Evolutionary conservation across 345 rosid genomes (phyloP), one percentile per base, ranked within the genome.

Genomic region (Nasturtium officinale): DNA sequence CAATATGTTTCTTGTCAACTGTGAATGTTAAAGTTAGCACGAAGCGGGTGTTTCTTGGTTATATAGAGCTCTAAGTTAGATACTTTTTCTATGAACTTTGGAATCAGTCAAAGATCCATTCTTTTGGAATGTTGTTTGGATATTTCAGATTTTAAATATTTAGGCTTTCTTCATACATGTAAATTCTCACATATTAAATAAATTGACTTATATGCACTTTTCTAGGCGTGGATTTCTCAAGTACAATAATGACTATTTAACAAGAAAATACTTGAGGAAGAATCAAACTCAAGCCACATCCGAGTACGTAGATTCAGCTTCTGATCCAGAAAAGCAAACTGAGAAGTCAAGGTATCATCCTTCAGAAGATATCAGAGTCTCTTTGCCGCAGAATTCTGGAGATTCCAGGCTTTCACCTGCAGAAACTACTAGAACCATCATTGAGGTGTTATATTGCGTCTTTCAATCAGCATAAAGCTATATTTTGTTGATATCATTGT

Each of bases 371-470:
- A 80, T 95, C 45, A 83, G 81, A 9, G 87, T 81, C 55, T 76
- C 85, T 17, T 69, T 67, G 3, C 82, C 87, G 16, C 75, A 73
- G 45, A 82, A 56, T 48, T 52, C 60, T 23, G 83, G 61, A 58
- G 90, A 82, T 37, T 85, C 84, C 16, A 78, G 75, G 69, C 97
- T 88, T 62, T 78, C 96, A 1, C 77, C 88, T 66, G 85, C 89
- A 37, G 97, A 95, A 85, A 88, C 85, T 52, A 74, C 87, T 46
- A 83, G 96, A 85, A 91, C 97, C 13, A 76, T 90, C 61, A 86
- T 90, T 9, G 96, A 95, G 99, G 99, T 95, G 88, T 85, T 65
- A 80, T 62, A 67, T 77, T 77, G 62, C 73, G 64, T 79, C 56
- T 76, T 72, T 54, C 77, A 33, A 60, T 60, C 58, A 21, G 37